Evolutionary conservation across 352 stramenopile genomes (phyloP).

Genomic region (Globisporangium orthogonon): DNA sequence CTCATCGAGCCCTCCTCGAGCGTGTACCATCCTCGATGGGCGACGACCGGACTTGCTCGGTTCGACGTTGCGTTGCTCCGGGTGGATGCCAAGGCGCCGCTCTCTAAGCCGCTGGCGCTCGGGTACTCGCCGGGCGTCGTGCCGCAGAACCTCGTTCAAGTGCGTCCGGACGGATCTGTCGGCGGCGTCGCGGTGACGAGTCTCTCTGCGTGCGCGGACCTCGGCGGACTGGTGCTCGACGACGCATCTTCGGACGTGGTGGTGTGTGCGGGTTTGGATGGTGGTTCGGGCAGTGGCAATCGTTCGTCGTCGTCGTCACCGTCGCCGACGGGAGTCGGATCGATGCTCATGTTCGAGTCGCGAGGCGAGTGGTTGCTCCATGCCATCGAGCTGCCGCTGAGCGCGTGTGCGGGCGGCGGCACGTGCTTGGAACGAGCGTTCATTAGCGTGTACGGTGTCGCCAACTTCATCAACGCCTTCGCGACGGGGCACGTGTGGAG

Average conservation of each 20-base stretch:
- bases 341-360: slow-evolving; percentile 1
- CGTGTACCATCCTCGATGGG: neutral
- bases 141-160: neutral
- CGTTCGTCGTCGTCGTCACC: neutral
- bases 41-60: neutral
- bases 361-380: neutral
- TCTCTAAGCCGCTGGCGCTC: neutral
- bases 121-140: neutral
- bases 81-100: neutral
- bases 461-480: slow-evolving; percentile 1
- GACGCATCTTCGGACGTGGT: neutral
- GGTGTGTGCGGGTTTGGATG: neutral
- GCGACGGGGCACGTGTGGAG: neutral
- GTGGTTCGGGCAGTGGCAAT: no score
- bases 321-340: neutral
- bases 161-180: neutral
- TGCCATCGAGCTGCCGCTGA: slow-evolving; percentile 1
- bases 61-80: neutral
- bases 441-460: neutral
- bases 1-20: neutral
- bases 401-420: neutral
- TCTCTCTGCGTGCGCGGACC: neutral
- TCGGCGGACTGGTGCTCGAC: neutral
- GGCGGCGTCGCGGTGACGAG: neutral
- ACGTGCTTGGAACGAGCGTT: neutral